Conservation (phyloP, 2,329 filamentous ascomycete species). For the Hymenoscyphus repandus region DNA sequence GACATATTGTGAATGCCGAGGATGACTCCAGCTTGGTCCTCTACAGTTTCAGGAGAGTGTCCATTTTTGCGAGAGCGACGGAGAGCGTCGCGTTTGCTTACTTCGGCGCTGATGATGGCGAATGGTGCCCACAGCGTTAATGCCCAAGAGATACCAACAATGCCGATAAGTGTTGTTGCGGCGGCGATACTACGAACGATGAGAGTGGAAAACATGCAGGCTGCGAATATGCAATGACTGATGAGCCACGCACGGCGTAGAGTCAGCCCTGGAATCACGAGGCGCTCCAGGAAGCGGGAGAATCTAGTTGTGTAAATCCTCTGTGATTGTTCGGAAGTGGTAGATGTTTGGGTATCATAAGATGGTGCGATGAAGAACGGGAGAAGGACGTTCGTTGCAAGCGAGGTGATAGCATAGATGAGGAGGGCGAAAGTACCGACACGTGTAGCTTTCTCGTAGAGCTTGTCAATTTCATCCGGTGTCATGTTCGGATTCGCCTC, state of each 20-base stretch:
- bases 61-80: slow-evolving; percentile 39
- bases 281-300: slow-evolving; percentile 44
- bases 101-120: slow-evolving; percentile 89
- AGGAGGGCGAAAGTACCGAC: slow-evolving; percentile 86
- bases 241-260: slow-evolving; percentile 83
- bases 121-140: slow-evolving; percentile 92
- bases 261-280: slow-evolving; percentile 78
- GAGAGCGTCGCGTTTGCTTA: slow-evolving; percentile 73
- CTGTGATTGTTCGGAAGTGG: slow-evolving; percentile 19
- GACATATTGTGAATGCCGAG: slow-evolving; percentile 95
- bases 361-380: slow-evolving; percentile 82
- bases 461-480: slow-evolving; percentile 65
- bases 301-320: slow-evolving; percentile 26
- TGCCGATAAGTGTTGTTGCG: slow-evolving; percentile 71
- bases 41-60: slow-evolving; percentile 1
- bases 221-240: slow-evolving; percentile 77
- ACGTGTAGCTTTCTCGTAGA: slow-evolving; percentile 81
- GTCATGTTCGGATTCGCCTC: slow-evolving; percentile 72
- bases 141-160: slow-evolving; percentile 89
- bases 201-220: slow-evolving; percentile 78
- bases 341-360: slow-evolving; percentile 47
- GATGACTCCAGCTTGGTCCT: slow-evolving; percentile 56
- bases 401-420: slow-evolving; percentile 80
- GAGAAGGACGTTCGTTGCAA: slow-evolving; percentile 74
- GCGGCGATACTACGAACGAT: slow-evolving; percentile 65